Evolutionary conservation across 306 rosid genomes (phyloP).

Genomic region (Cucumis hystrix): DNA sequence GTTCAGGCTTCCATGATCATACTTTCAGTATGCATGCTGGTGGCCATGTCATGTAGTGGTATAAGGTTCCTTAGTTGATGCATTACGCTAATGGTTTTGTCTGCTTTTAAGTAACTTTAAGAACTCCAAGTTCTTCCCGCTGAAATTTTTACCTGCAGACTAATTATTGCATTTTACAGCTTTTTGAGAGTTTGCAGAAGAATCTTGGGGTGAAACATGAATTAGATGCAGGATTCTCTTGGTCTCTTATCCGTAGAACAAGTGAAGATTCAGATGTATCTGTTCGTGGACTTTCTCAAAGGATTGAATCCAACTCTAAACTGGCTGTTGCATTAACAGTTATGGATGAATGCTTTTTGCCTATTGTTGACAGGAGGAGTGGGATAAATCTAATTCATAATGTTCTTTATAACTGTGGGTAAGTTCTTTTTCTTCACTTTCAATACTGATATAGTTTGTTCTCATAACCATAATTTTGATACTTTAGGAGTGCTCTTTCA

Average conservation of each 20-base stretch:
- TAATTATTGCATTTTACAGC: conserved; percentile 33
- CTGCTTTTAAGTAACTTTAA: background rate
- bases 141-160: background rate
- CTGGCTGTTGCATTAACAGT: conserved; percentile 86
- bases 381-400: conserved; percentile 82
- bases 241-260: conserved; percentile 74
- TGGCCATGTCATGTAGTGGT: background rate
- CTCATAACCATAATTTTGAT: background rate
- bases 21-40: background rate
- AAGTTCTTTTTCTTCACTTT: conserved; percentile 17
- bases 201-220: conserved; percentile 77
- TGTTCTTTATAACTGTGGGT: conserved; percentile 83
- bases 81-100: background rate
- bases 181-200: conserved; percentile 80
- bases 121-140: background rate
- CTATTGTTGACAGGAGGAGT: conserved; percentile 89
- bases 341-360: conserved; percentile 97
- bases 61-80: background rate
- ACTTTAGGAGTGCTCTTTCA: background rate
- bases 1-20: background rate
- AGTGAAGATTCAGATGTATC: conserved; percentile 57
- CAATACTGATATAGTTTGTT: background rate
- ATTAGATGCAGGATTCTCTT: conserved; percentile 84
- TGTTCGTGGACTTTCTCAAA: conserved; percentile 51
- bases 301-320: conserved; percentile 84